Conservation (phyloP, 495 filamentous ascomycete species). For the Beverwykella pulmonaria region DNA sequence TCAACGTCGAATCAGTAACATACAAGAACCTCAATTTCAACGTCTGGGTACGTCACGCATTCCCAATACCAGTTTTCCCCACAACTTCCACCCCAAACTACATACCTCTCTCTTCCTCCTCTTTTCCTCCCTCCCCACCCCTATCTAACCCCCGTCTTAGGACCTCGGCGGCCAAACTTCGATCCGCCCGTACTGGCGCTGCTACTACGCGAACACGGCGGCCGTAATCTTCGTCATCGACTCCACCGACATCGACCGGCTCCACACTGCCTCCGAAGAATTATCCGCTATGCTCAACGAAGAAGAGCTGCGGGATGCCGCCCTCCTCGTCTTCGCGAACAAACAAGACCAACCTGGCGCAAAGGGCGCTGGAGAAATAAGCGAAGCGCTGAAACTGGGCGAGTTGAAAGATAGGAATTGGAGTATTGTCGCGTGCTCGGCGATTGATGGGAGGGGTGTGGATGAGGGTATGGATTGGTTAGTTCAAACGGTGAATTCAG, state of each 20-base stretch:
- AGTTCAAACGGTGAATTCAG: constrained; percentile 52
- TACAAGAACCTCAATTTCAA: constrained; percentile 98
- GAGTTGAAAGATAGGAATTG: constrained; percentile 95
- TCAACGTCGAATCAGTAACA: constrained; percentile 97
- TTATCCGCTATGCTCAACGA: constrained; percentile 94
- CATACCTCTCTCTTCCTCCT: background rate
- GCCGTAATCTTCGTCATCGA: constrained; percentile 99
- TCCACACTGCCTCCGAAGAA: constrained; percentile 90
- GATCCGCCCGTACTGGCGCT: constrained; percentile 97
- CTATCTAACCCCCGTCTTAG: constrained; percentile 47
- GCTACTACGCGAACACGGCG: constrained; percentile 99
- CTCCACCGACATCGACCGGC: constrained; percentile 91
- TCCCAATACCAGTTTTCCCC: constrained; percentile 3
- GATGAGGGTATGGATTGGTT: constrained; percentile 99
- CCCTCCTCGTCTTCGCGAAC: constrained; percentile 94
- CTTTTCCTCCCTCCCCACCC: background rate
- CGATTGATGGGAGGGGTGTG: constrained; percentile 91
- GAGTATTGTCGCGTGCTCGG: constrained; percentile 97
- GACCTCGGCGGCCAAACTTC: constrained; percentile 94
- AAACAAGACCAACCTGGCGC: constrained; percentile 98
- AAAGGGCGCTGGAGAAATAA: constrained; percentile 95
- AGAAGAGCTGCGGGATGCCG: constrained; percentile 91
- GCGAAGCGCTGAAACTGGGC: constrained; percentile 84
- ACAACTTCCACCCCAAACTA: no score
- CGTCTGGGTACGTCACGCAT: constrained; percentile 80